Evolutionary conservation across 208 protist genomes (phyloP), one percentile per base, ranked within the genome.

Genomic region (Histomonas meleagridis): DNA sequence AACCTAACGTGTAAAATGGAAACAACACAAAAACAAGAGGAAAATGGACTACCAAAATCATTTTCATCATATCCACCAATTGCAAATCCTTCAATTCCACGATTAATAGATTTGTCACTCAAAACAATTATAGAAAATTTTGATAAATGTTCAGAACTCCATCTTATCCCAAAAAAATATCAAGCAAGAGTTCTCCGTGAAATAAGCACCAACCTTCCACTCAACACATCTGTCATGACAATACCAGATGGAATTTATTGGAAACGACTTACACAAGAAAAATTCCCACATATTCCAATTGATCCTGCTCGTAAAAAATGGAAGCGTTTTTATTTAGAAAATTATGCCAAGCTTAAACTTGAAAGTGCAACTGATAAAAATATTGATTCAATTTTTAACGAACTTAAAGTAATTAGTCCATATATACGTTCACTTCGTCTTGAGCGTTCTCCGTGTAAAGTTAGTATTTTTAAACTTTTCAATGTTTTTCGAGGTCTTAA

Each of bases 231-330:
- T 5, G 76, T 86, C 12, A 86, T 86, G 76, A 86, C 40, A 23
- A 55, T 86, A 40, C 76, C 76, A 86, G 76, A 86, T 86, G 76
- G 76, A 86, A 51, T 86, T 46, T 86, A 43, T 38, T 86, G 76
- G 76, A 86, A 86, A 46, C 40, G 76, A 9, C 32, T 86, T 10
- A 46, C 55, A 23, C 76, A 43, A 32, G 9, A 40, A 5, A 32
- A 86, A 35, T 86, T 38, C 38, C 40, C 76, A 57, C 51, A 86
- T 28, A 46, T 86, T 38, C 76, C 76, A 43, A 12, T 26, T 26
- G 28, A 55, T 35, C 76, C 76, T 21, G 38, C 43, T 14, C 18
- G 14, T 18, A 86, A 43, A 14, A 12, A 51, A 16, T 86, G 76
- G 76, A 86, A 86, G 32, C 16, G 76, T 32, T 86, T 86, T 38